These are phyloP conservation scores for Sarcomyxa edulis DNA, from an alignment of 768 basidiomycete genomes.

Conservation along the genomic window DNA sequence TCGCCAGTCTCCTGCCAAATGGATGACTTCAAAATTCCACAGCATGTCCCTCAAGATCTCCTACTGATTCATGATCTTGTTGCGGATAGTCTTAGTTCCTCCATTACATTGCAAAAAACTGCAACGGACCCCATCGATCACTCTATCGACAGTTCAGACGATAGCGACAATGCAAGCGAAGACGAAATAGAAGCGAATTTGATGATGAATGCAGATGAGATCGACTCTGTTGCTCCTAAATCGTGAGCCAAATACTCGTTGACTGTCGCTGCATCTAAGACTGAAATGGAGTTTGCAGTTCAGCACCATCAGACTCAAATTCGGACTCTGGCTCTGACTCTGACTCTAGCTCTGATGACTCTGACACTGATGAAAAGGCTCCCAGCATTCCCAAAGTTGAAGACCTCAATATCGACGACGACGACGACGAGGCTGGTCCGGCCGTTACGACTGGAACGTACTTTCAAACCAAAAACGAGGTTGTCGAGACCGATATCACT, in stretches of 20 bases:
- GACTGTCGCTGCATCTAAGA: background rate
- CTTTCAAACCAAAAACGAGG: conserved; percentile 68
- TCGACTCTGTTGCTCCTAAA: too few relatives aligned
- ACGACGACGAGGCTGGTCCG: conserved; percentile 48
- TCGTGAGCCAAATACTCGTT: background rate
- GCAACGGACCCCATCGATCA: conserved; percentile 29
- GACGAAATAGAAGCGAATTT: conserved; percentile 71
- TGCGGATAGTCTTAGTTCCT: conserved; percentile 21
- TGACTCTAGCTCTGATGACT: conserved; percentile 16
- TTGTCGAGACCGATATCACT: conserved; percentile 49
- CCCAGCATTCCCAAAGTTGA: conserved; percentile 26
- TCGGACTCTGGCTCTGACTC: background rate
- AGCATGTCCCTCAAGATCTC: conserved; percentile 65
- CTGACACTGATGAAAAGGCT: conserved; percentile 53
- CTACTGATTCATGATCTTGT: conserved; percentile 68
- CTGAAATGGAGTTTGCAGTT: too few relatives aligned
- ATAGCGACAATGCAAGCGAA: conserved; percentile 54
- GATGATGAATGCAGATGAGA: conserved; percentile 7
- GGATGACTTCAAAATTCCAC: conserved; percentile 55
- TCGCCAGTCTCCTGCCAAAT: conserved; percentile 15
- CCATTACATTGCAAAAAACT: background rate
- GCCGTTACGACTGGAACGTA: conserved; percentile 33
- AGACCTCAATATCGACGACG: conserved; percentile 34
- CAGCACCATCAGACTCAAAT: background rate
- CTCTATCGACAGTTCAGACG: conserved; percentile 48